Conservation (phyloP, 179 eudicot species). For the Camellia oleifera region DNA sequence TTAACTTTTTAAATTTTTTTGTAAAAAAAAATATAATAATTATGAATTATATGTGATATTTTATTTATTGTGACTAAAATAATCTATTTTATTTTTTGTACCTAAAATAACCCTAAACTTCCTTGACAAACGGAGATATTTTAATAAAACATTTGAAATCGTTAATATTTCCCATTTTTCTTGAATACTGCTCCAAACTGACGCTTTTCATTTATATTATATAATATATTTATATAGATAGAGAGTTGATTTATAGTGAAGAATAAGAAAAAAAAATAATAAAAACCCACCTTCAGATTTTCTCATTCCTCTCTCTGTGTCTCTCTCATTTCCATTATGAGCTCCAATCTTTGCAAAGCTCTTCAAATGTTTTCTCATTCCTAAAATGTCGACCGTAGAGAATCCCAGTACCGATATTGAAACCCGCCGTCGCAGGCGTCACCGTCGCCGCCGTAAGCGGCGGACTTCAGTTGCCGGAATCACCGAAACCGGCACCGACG, state of each 20-base stretch:
- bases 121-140: too few relatives aligned
- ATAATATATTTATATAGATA: not conserved
- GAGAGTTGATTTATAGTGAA: not conserved
- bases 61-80: too few relatives aligned
- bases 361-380: not conserved
- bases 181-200: constrained; percentile 14
- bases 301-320: not conserved
- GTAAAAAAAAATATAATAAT: too few relatives aligned
- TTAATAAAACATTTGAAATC: too few relatives aligned
- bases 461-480: constrained; percentile 1
- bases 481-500: constrained; percentile 8
- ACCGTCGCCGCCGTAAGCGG: constrained; percentile 11
- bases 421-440: constrained; percentile 14
- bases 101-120: too few relatives aligned
- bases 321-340: not conserved
- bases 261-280: not conserved
- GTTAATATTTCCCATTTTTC: not conserved
- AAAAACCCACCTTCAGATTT: not conserved
- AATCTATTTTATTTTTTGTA: too few relatives aligned
- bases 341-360: not conserved
- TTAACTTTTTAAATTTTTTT: too few relatives aligned
- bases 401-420: constrained; percentile 2
- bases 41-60: too few relatives aligned
- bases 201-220: not conserved
- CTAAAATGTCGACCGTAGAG: constrained; percentile 18